These are phyloP conservation scores for Myxozyma melibiosi DNA, from an alignment of 805 yeast species.

Conservation along the genomic window DNA sequence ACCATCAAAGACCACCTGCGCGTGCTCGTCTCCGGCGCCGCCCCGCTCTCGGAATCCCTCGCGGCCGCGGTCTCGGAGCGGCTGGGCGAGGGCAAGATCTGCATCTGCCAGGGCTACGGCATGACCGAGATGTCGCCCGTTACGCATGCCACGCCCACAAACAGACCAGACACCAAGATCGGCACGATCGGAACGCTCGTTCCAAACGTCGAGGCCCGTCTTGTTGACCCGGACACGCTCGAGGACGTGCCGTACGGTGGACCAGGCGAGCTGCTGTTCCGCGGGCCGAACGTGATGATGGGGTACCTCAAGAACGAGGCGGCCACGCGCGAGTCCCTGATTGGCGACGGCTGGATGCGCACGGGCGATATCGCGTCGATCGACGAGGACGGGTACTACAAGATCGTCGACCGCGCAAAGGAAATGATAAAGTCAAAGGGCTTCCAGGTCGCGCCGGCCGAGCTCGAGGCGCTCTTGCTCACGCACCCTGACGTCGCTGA, in stretches of 20 bases:
- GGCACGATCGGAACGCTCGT: slow-evolving; percentile 52
- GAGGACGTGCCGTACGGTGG: slow-evolving; percentile 55
- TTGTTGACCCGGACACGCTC: slow-evolving; percentile 44
- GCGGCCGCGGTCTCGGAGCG: slow-evolving; percentile 17
- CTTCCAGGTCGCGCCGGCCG: slow-evolving; percentile 93
- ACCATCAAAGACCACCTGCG: not conserved
- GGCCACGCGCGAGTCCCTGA: slow-evolving; percentile 52
- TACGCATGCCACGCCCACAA: slow-evolving; percentile 46
- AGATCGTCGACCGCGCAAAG: slow-evolving; percentile 63
- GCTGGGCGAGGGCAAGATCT: slow-evolving; percentile 3
- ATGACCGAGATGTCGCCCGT: slow-evolving; percentile 54
- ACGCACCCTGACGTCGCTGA: slow-evolving; percentile 80
- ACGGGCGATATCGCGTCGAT: slow-evolving; percentile 60
- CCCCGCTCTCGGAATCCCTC: slow-evolving; percentile 45
- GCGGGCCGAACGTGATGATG: slow-evolving; percentile 59
- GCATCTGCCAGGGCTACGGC: slow-evolving; percentile 55
- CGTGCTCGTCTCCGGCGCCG: slow-evolving; percentile 47
- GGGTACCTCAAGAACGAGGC: slow-evolving; percentile 54
- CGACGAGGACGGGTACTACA: slow-evolving; percentile 45
- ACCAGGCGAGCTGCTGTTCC: slow-evolving; percentile 57
- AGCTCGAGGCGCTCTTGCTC: slow-evolving; percentile 68
- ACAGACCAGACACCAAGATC: slow-evolving; percentile 32
- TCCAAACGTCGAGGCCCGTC: slow-evolving; percentile 54
- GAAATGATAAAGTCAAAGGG: slow-evolving; percentile 71
- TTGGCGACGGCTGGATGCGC: slow-evolving; percentile 56